Conservation (phyloP, 495 filamentous ascomycete species). For the Bryoglossum gracile region DNA sequence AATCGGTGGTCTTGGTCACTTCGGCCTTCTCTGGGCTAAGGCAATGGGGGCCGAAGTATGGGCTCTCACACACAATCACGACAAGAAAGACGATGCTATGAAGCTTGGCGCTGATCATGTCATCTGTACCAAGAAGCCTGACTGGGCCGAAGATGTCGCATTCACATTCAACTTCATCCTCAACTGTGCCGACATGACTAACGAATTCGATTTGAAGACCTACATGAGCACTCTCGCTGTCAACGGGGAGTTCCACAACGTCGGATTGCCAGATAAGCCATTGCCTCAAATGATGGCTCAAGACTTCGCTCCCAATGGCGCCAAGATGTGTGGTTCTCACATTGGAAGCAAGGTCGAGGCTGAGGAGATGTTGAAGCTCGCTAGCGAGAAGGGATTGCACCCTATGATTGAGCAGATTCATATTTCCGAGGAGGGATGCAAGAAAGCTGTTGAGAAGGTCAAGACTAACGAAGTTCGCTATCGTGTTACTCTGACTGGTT, state of each 20-base stretch:
- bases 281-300: constrained; percentile 22
- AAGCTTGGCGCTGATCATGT: constrained; percentile 57
- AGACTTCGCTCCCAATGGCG: constrained; percentile 15
- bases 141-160: constrained; percentile 48
- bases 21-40: constrained; percentile 52
- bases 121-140: constrained; percentile 57
- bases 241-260: constrained; percentile 62
- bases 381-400: constrained; percentile 66
- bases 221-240: constrained; percentile 66
- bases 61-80: constrained; percentile 54
- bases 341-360: constrained; percentile 67
- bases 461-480: constrained; percentile 61
- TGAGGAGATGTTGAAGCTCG: constrained; percentile 66
- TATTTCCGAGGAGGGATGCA: constrained; percentile 62
- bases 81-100: constrained; percentile 55
- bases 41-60: constrained; percentile 62
- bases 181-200: constrained; percentile 62
- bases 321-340: constrained; percentile 48
- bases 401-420: constrained; percentile 63
- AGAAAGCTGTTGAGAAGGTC: constrained; percentile 62
- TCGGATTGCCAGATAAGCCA: constrained; percentile 22
- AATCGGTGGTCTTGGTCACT: constrained; percentile 67
- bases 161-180: constrained; percentile 70
- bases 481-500: constrained; percentile 57
- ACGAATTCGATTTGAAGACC: constrained; percentile 54